Evolutionary conservation across 495 filamentous ascomycete genomes (phyloP), one percentile per base, ranked within the genome.

Genomic region (Xylaria sp.): DNA sequence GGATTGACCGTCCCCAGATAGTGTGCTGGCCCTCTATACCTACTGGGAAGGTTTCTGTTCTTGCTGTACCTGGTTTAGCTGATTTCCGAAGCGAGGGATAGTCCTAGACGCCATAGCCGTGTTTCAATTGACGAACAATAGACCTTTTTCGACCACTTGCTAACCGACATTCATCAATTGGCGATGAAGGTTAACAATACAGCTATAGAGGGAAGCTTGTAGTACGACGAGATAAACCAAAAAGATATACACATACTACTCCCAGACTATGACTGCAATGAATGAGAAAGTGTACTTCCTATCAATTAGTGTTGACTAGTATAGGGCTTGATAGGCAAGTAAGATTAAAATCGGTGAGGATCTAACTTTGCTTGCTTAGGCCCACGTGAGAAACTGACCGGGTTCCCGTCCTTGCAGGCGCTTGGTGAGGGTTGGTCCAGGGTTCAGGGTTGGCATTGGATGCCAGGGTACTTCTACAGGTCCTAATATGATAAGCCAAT

Each of bases 261-360:
- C 15, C 43, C 43, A 19, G 17, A 46, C 43, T 1, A 46, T 17
- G 12, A 17, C 43, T 46, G 1, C 43, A 19, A 46, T 19, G 17
- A 46, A 17, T 17, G 17, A 46, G 43, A 46, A 46, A 46, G 17
- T 17, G 43, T 46, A 11, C 12, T n/a, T n/a, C n/a, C n/a, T n/a
- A n/a, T n/a, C n/a, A n/a, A n/a, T n/a, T n/a, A n/a, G n/a, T n/a
- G n/a, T n/a, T n/a, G n/a, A n/a, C n/a, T n/a, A n/a, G n/a, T n/a
- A n/a, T n/a, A n/a, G n/a, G n/a, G n/a, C 62, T 43, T 37, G 37
- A n/a, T 50, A 46, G n/a, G n/a, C n/a, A n/a, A 64, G 21, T 65
- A 65, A 65, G 62, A 65, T 65, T 65, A 50, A 21, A 31, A 35
- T 37, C 33, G 31, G 33, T 50, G 44, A 52, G 44, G 31, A 65